Base-by-base conservation (phyloP, 2,329 filamentous ascomycete genomes). In the Chaetomium sp. region DNA sequence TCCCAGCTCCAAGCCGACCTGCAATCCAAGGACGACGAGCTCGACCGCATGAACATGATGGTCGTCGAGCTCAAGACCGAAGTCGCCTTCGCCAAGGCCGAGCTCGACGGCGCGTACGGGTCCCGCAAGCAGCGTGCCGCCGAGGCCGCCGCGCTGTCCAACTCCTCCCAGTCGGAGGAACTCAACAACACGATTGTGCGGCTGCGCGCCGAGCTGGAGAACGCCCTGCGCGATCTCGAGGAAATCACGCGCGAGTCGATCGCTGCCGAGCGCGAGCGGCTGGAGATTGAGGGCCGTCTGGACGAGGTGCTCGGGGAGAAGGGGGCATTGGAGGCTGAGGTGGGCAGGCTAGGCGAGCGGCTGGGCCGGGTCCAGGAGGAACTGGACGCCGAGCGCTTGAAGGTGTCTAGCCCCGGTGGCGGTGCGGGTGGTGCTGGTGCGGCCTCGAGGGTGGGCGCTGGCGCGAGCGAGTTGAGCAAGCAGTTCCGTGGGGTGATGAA, bases 81-180 rank as follows among this genome's bases (percentile, higher is more conserved):
- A 64, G 72, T 82, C 57, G 82, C 80, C 46, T 77, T 84, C 63
- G 78, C 79, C 50, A 78, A 80, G 64, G 81, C 81, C 14, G 81
- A 85, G 68, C 75, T 85, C 35, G 81, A 85, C 60, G 79, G 79
- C 55, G 81, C 81, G 33, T 83, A 84, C 65, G 81, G 81, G 55
- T 77, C 78, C 55, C 77, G 80, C 57, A 76, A 79, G 56, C 76
- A 84, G 69, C 79, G 81, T 27, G 80, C 81, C 19, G 77, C 78
- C 10, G 80, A 83, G 61, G 76, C 78, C 19, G 81, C 81, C 1
- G 78, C 78, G 46, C 43, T 70, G 74, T 47, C 33, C 5, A 49
- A 33, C 44, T 43, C 44, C 5, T 9, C 32, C 11, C 49, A 52
- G 36, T 36, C 48, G 19, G 53, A 69, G 53, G 74, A 75, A 62